A percentile compares a stretch with the other conserved stretches of the same genome.
Conservation (phyloP, 2,329 filamentous ascomycete genomes). For the Aquanectria penicillioides region DNA sequence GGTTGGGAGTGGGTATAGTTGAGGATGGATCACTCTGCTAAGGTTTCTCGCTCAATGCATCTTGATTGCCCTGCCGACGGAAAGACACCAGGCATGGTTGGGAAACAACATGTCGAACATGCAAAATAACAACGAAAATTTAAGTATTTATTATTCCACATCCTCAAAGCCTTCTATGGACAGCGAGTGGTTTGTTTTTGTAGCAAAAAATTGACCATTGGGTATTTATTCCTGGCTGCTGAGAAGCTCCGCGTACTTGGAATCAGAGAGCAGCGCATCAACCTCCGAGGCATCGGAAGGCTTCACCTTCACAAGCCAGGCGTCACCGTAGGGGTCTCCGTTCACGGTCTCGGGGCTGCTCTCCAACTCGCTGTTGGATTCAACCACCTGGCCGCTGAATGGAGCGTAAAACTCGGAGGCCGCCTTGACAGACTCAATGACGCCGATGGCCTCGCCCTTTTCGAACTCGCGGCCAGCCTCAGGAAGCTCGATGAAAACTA, state of each 20-base stretch:
- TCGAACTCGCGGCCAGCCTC: constrained; percentile 69
- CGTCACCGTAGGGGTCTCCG: constrained; percentile 78
- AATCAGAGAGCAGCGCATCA: constrained; percentile 75
- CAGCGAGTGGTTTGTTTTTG: too few relatives aligned
- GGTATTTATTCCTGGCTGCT: background rate
- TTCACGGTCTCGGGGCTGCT: constrained; percentile 77
- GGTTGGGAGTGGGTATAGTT: too few relatives aligned
- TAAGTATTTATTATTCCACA: too few relatives aligned
- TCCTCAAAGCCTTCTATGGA: too few relatives aligned
- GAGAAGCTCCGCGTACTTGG: constrained; percentile 64
- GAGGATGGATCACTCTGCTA: too few relatives aligned
- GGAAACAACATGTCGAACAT: too few relatives aligned
- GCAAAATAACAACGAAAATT: too few relatives aligned
- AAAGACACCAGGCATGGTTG: too few relatives aligned
- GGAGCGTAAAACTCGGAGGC: constrained; percentile 90
- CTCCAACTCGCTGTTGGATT: constrained; percentile 75
- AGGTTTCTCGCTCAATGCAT: too few relatives aligned
- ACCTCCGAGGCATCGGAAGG: constrained; percentile 65
- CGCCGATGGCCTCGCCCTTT: constrained; percentile 82
- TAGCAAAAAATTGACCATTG: background rate
- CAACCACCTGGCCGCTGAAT: constrained; percentile 75
- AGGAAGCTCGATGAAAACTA: constrained; percentile 91
- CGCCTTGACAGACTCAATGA: constrained; percentile 92
- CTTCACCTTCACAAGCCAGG: constrained; percentile 86
- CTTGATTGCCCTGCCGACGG: too few relatives aligned